These are phyloP conservation scores for Sungouiozyma intestinalis DNA, from an alignment of 805 yeast genomes.

Conservation along the genomic window DNA sequence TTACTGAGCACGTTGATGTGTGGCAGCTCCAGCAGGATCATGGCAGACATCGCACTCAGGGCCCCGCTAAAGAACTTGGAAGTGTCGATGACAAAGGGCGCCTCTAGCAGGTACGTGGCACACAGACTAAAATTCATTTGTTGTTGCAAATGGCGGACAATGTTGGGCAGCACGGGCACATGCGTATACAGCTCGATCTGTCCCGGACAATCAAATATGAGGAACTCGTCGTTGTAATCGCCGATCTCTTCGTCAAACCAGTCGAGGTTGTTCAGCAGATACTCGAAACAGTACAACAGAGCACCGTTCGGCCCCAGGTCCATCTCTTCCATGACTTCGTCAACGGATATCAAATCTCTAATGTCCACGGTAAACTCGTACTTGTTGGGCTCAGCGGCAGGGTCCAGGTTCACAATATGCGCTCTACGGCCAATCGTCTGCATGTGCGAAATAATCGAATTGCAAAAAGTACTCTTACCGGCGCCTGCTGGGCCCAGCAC, in stretches of 20 bases:
- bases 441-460: constrained; percentile 76
- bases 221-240: constrained; percentile 86
- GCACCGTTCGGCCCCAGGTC: constrained; percentile 95
- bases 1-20: constrained; percentile 87
- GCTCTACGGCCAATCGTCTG: constrained; percentile 87
- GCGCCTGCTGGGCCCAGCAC: constrained; percentile 98
- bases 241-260: constrained; percentile 98
- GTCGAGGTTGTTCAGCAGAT: constrained; percentile 77
- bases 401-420: constrained; percentile 89
- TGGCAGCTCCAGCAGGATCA: constrained; percentile 90
- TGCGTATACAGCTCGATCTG: constrained; percentile 93
- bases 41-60: constrained; percentile 93
- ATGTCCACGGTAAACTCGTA: constrained; percentile 90
- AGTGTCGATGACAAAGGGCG: constrained; percentile 84
- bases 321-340: constrained; percentile 93
- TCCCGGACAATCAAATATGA: constrained; percentile 95
- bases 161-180: constrained; percentile 82
- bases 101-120: constrained; percentile 86
- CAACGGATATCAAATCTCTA: constrained; percentile 76
- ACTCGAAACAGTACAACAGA: constrained; percentile 85
- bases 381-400: constrained; percentile 92
- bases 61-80: constrained; percentile 95
- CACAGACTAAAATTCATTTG: constrained; percentile 79
- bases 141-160: constrained; percentile 74
- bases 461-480: constrained; percentile 90